These are phyloP conservation scores for Nakaseomyces glabratus DNA, from an alignment of 1,139 yeast genomes.

Conservation along the genomic window DNA sequence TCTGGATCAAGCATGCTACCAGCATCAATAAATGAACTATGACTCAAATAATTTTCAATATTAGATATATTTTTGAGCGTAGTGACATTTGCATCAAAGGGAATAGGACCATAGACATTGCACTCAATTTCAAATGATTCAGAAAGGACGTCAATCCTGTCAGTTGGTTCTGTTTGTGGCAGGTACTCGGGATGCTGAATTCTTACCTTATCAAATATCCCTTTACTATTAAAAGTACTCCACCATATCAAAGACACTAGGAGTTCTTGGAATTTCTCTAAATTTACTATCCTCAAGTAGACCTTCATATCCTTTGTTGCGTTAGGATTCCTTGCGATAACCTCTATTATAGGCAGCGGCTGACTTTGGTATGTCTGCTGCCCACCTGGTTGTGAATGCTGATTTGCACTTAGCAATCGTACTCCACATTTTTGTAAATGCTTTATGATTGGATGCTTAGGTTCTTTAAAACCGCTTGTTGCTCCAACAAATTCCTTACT, in stretches of 20 bases:
- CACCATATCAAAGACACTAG: slow-evolving; percentile 50
- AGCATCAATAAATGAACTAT: slow-evolving; percentile 11
- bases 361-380: slow-evolving; percentile 5
- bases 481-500: neutral
- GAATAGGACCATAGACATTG: slow-evolving; percentile 4
- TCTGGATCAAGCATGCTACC: slow-evolving; percentile 8
- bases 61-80: slow-evolving; percentile 2
- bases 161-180: too few species aligned
- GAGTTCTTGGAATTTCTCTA: slow-evolving; percentile 40
- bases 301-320: slow-evolving; percentile 31
- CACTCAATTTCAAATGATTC: neutral
- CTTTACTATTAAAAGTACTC: slow-evolving; percentile 53
- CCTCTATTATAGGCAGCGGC: slow-evolving; percentile 5
- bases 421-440: slow-evolving; percentile 34
- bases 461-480: slow-evolving; percentile 1
- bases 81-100: slow-evolving; percentile 6
- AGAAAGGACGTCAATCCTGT: neutral
- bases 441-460: slow-evolving; percentile 27
- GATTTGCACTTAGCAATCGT: slow-evolving; percentile 22
- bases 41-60: slow-evolving; percentile 3
- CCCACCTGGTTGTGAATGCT: slow-evolving; percentile 12
- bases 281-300: slow-evolving; percentile 40
- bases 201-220: slow-evolving; percentile 42
- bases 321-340: slow-evolving; percentile 2
- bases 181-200: slow-evolving; percentile 10